Base-by-base conservation (phyloP, 768 basidiomycete species). In the Porpolomopsis calyptriformis region DNA sequence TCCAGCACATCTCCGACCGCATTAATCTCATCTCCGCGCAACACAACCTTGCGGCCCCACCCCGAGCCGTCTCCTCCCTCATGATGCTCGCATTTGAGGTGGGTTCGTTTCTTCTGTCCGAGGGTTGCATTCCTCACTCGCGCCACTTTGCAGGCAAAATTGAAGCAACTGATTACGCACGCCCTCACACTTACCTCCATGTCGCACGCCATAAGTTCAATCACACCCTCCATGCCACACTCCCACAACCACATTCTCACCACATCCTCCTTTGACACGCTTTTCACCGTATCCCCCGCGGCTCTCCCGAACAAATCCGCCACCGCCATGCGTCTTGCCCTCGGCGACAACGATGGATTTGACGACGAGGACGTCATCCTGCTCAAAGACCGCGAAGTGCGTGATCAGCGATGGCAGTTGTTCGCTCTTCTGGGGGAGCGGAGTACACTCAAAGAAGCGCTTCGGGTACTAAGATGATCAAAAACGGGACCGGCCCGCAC, bases 11-110 rank as follows among this genome's bases (percentile, higher is more conserved):
- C 35, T 73, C 77, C 5, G 86, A 90, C 53, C 73, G 85, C 46
- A 77, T 88, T 49, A 86, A 86, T 55, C 76, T 90, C 26, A 82
- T 87, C 50, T 85, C 79, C 33, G 82, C 84, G 1, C 86, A 90
- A 55, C 78, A 87, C 53, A 80, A 80, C 53, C 62, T 88, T 1
- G 66, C 66, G 2, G 61, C 71, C 14, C 84, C 86, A 0, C 68
- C 75, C 4, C 77, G 78, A 39, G 62, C 69, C 5, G 86, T 85
- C 5, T 69, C 84, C 10, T 69, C 78, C 2, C 67, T 89, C 2
- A 74, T 88, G 71, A 77, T 79, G 60, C 72, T 86, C 40, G 86
- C 86, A 1, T 82, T 80, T 54, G 85, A 90, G 70, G 85, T 84
- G 49, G 8, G 66, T 59, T 26, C n/a, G 18, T 23, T 40, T 43